Percentiles rank a stretch among this genome's conserved stretches.
These are phyloP conservation scores for Gonium pectorale DNA, from an alignment of 139 green algal genomes.

Conservation along the genomic window DNA sequence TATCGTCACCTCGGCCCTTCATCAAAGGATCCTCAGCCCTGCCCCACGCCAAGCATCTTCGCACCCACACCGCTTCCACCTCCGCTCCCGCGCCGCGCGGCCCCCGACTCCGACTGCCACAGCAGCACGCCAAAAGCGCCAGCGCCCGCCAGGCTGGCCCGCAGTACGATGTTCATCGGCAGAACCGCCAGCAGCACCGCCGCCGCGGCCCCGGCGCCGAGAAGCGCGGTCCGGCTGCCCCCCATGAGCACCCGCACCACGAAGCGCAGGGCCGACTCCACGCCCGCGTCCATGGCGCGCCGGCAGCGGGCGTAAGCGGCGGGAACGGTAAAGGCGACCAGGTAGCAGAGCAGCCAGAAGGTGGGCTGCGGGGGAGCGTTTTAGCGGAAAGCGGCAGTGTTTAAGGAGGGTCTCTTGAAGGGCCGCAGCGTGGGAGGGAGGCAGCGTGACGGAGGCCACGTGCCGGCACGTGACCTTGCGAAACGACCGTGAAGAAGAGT, in stretches of 20 bases:
- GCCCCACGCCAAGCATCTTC: no score
- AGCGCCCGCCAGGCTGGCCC: slow-evolving; percentile 1
- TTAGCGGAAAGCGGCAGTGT: background rate
- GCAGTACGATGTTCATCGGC: slow-evolving; percentile 35
- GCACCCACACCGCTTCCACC: no score
- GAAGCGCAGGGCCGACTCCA: slow-evolving; percentile 34
- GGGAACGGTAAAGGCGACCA: slow-evolving; percentile 30
- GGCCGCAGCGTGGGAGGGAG: no score
- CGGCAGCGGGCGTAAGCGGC: slow-evolving; percentile 39
- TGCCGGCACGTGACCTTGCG: no score
- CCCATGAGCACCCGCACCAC: slow-evolving; percentile 11
- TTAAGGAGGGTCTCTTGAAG: background rate
- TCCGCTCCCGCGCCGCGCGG: no score
- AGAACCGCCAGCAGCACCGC: slow-evolving; percentile 27
- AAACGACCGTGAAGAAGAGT: no score
- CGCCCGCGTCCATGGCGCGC: slow-evolving; percentile 19
- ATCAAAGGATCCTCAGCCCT: no score
- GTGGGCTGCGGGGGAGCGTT: background rate
- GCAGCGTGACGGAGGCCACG: no score
- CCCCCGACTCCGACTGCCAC: slow-evolving; percentile 15
- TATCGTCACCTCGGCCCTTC: no score
- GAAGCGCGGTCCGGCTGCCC: slow-evolving; percentile 12
- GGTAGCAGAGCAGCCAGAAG: slow-evolving; percentile 43
- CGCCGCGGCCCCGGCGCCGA: background rate
- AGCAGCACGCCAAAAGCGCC: slow-evolving; percentile 15